A percentile compares a stretch with the other conserved stretches of the same genome.
These are phyloP conservation scores for Sporothrix inflata DNA, from an alignment of 2,329 filamentous ascomycete genomes.

Conservation along the genomic window DNA sequence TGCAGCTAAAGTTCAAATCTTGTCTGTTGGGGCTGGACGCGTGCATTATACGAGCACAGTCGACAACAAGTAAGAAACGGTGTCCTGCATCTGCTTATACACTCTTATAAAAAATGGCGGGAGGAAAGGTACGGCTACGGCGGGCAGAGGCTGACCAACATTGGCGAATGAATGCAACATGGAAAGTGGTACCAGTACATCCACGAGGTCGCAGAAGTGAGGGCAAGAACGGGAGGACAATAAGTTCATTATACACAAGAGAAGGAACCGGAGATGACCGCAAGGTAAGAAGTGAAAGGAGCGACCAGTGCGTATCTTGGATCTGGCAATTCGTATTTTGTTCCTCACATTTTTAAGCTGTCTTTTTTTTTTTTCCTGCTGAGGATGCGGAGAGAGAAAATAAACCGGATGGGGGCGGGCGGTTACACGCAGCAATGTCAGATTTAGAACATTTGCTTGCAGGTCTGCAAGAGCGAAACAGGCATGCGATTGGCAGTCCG, in stretches of 20 bases:
- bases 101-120: not conserved
- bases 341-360: not conserved
- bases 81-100: not conserved
- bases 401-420: conserved; percentile 11
- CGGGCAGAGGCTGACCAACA: not conserved
- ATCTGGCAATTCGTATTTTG: not conserved
- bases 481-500: not conserved
- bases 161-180: not conserved
- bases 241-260: not conserved
- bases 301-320: not conserved
- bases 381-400: not conserved
- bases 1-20: too few species aligned
- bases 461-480: not conserved
- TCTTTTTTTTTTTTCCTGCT: not conserved
- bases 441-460: not conserved
- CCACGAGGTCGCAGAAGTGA: not conserved
- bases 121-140: not conserved
- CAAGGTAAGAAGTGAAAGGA: not conserved
- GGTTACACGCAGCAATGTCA: not conserved
- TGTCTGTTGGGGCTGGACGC: not conserved
- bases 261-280: not conserved
- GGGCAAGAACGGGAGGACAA: not conserved
- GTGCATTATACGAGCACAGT: not conserved
- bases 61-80: not conserved
- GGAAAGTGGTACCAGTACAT: not conserved